Evolutionary conservation across 805 yeast genomes (phyloP).

Genomic region (Metschnikowia drakensbergensis): DNA sequence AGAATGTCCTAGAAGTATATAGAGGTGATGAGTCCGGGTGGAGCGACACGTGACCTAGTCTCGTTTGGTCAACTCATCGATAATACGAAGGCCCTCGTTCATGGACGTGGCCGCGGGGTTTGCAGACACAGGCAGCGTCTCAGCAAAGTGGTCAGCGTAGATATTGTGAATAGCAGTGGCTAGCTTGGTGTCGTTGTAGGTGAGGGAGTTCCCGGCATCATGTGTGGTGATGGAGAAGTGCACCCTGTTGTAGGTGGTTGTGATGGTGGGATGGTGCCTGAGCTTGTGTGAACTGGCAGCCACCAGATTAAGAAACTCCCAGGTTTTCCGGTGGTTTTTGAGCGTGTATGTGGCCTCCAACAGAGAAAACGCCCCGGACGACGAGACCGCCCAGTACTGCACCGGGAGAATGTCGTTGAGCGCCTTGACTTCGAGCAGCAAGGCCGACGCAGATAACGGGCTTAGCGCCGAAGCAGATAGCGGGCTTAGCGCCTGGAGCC

Average conservation of each 20-base stretch:
- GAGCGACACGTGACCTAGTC: neutral
- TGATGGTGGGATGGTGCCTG: constrained; percentile 71
- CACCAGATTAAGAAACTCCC: constrained; percentile 60
- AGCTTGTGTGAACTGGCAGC: constrained; percentile 52
- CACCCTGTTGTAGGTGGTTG: constrained; percentile 59
- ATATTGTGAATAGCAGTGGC: constrained; percentile 39
- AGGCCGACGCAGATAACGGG: neutral
- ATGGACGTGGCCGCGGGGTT: constrained; percentile 2
- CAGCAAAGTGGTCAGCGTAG: constrained; percentile 7
- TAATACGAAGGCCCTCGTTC: constrained; percentile 13
- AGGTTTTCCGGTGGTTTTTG: constrained; percentile 54
- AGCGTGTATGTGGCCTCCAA: constrained; percentile 41
- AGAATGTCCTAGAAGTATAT: neutral
- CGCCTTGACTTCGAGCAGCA: constrained; percentile 28
- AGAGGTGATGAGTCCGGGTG: neutral
- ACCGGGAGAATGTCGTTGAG: constrained; percentile 49
- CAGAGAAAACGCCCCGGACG: constrained; percentile 3
- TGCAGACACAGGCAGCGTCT: constrained; percentile 2
- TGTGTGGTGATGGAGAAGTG: constrained; percentile 58
- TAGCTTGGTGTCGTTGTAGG: constrained; percentile 55
- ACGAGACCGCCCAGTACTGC: constrained; percentile 9
- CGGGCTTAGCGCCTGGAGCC: constrained; percentile 4
- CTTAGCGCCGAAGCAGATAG: neutral
- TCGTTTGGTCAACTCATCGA: constrained; percentile 15
- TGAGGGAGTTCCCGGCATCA: constrained; percentile 48